Evolutionary conservation across 495 filamentous ascomycete genomes (phyloP), one percentile per base, ranked within the genome.

Genomic region (Podospora australis): DNA sequence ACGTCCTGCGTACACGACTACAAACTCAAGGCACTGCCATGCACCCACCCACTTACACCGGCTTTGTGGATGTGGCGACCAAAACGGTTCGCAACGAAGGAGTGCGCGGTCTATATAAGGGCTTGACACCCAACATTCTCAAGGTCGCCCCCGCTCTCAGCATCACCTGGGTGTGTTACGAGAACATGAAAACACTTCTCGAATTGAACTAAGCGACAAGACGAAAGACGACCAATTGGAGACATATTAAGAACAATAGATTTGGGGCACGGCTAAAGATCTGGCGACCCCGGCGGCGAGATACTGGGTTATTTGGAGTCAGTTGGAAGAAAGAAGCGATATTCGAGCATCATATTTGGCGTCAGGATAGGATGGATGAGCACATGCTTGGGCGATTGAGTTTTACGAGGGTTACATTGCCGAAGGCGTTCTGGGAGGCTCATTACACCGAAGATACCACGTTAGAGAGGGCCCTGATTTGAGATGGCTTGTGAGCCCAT

Each of bases 121-220:
- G 92, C 2, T 71, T 96, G 49, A 96, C 91, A 22, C 92, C 92
- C 21, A 99, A 97, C 58, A 76, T 99, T 16, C 75, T 97, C 56
- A 99, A 99, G 69, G 92, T 99, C 26, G 89, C 91, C 7, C 92
- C 92, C 0, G 91, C 92, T 39, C 87, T 99, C 20, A 94, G 87
- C 50, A 99, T 99, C 66, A 90, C 91, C 34, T 98, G 95, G 73
- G 86, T 97, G 64, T 90, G 92, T 41, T 98, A 98, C 63, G 92
- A 98, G 66, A 95, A 96, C 59, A 79, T 87, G 42, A 98, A 98
- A 72, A 80, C 77, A 45, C 63, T 84, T 22, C 70, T 96, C 51
- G 78, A 81, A 17, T 69, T 96, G 48, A 80, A 66, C 29, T 66
- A 49, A 45, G 17, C 41, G 25, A 30, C 8, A 17, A 17, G 13